Percentiles rank a stretch among this genome's conserved stretches.
These are phyloP conservation scores for Phlebiopsis flavidoalba DNA, from an alignment of 768 basidiomycete genomes.

Conservation along the genomic window DNA sequence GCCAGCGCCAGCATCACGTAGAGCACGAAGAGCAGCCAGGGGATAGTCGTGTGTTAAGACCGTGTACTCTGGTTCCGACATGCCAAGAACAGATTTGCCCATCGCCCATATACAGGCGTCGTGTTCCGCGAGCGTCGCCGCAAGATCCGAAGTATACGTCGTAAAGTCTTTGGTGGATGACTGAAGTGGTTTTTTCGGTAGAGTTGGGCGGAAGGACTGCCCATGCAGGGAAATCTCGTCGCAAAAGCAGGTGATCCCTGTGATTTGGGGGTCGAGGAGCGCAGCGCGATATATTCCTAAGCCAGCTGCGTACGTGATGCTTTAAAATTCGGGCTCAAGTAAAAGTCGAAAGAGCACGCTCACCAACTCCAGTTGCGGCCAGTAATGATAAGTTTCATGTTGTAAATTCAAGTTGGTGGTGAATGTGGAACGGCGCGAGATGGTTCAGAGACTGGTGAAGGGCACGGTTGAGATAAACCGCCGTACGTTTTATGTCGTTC, in stretches of 20 bases:
- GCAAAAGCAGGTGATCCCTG: slow-evolving; percentile 27
- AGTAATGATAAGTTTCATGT: slow-evolving; percentile 27
- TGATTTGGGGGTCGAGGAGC: slow-evolving; percentile 24
- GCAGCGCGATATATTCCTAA: slow-evolving; percentile 30
- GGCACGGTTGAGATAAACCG: too few relatives aligned
- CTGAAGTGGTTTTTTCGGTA: slow-evolving; percentile 23
- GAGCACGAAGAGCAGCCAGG: slow-evolving; percentile 24
- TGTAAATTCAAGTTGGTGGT: too few relatives aligned
- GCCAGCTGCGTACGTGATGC: slow-evolving; percentile 21
- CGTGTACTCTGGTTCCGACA: slow-evolving; percentile 29
- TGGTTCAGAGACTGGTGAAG: too few relatives aligned
- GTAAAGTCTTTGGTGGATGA: slow-evolving; percentile 31
- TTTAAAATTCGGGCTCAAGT: background rate
- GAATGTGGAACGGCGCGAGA: background rate
- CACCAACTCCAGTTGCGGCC: slow-evolving; percentile 32
- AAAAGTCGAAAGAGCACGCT: background rate
- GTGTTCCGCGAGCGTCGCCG: slow-evolving; percentile 25
- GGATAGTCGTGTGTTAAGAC: slow-evolving; percentile 32
- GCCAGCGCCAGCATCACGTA: slow-evolving; percentile 26
- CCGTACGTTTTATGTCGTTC: too few relatives aligned
- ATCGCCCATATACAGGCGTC: slow-evolving; percentile 35
- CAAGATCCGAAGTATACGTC: slow-evolving; percentile 26
- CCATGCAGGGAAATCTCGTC: slow-evolving; percentile 29
- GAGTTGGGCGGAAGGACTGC: slow-evolving; percentile 25
- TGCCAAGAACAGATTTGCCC: slow-evolving; percentile 24